phyloP scores from a whole-genome alignment of 768 basidiomycete species.

The Tricholoma sp. region DNA sequence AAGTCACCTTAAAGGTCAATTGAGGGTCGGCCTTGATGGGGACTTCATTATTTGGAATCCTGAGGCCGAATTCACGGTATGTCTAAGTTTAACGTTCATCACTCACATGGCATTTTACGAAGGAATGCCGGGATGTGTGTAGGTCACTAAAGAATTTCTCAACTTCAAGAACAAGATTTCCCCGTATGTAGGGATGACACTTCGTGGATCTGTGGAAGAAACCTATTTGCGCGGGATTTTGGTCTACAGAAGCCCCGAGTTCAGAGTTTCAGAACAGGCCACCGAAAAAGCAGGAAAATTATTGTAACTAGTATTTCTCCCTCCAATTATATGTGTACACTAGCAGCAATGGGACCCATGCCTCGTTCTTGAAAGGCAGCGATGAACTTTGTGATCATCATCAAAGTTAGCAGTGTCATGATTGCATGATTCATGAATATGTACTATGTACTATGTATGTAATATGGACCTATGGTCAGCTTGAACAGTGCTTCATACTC shows the following conservation, averaged over 20 bases:
- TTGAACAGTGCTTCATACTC: no score
- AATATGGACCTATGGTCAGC: no score
- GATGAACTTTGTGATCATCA: no score
- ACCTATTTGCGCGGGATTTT: slow-evolving; percentile 76
- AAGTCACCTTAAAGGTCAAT: slow-evolving; percentile 59
- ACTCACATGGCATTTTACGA: neutral
- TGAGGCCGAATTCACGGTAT: slow-evolving; percentile 40
- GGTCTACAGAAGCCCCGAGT: slow-evolving; percentile 45
- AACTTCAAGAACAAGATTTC: slow-evolving; percentile 94
- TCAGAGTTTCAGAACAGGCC: slow-evolving; percentile 25
- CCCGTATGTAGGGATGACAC: slow-evolving; percentile 73
- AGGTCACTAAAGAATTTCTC: slow-evolving; percentile 72
- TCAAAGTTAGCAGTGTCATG: no score
- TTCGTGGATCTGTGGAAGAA: slow-evolving; percentile 68
- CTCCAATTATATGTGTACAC: no score
- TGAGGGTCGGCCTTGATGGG: slow-evolving; percentile 73
- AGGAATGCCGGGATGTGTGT: neutral
- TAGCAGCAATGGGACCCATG: no score
- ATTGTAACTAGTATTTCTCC: slow-evolving; percentile 25
- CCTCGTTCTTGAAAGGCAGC: no score
- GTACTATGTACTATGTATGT: no score
- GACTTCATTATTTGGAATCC: slow-evolving; percentile 88
- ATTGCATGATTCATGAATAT: no score
- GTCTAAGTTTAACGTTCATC: slow-evolving; percentile 7
- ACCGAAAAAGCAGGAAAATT: slow-evolving; percentile 29